Base-by-base conservation (phyloP, 2,329 filamentous ascomycete genomes). In the Aspergillus fructus region DNA sequence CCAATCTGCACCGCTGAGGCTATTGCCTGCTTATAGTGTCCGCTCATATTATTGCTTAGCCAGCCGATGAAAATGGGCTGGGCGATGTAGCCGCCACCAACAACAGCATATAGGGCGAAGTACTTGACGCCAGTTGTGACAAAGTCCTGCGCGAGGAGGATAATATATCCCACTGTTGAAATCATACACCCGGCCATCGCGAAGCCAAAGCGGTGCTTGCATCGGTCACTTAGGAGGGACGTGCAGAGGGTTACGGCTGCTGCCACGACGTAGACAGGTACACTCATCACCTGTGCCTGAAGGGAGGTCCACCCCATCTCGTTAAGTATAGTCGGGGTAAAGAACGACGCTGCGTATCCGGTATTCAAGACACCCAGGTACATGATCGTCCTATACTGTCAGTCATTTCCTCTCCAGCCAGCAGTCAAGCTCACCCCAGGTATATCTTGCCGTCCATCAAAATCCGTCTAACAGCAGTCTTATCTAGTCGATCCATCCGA, bases 1-100 rank as follows among this genome's bases (percentile, higher is more conserved):
- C 75, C 75, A 4, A 74, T 66, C 64, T 76, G 73, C 62, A 78
- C 68, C 1, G 71, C 77, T 62, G 73, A 75, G 3, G 73, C 75
- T 5, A 79, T 69, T 6, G 73, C 74, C 23, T 76, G 73, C 53
- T 74, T 72, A 40, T 72, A 71, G 53, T 70, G 70, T 13, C 74
- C 75, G 11, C 72, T 67, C 3, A 79, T 63, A 51, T 80, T 79
- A 41, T 74, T 73, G 30, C 72, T 75, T 13, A 74, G 59, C 66
- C 69, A 73, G 5, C 71, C 71, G 7, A 76, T 71, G 41, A 67
- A 60, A 40, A 71, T 68, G 0, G 73, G 71, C 69, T 71, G 68
- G 49, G 65, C 64, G 40, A 71, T 63, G 49, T 62, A 68, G 3
- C 63, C 64, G 4, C 68, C 68, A 3, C 58, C 49, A 39, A 64